Conservation (phyloP, 176 grass and related monocot genomes). For the Otatea glauca region DNA sequence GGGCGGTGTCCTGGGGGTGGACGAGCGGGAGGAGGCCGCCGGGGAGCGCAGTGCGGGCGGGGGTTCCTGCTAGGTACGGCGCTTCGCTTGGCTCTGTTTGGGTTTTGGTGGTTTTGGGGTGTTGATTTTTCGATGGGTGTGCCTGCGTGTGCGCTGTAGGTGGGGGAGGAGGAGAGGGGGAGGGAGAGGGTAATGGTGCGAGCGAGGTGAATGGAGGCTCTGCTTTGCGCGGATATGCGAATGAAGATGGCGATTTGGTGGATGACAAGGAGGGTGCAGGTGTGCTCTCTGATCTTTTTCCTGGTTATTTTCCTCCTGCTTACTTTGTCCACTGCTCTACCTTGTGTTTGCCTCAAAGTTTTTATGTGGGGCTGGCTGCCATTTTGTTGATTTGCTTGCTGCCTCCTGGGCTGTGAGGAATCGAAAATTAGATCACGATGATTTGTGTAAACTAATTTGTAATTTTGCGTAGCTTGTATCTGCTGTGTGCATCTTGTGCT, state of each 20-base stretch:
- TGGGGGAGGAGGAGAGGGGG: not conserved
- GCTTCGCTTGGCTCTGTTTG: not conserved
- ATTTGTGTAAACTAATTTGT: not conserved
- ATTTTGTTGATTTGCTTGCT: not conserved
- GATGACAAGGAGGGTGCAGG: constrained; percentile 29
- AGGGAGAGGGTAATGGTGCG: not conserved
- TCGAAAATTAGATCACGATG: not conserved
- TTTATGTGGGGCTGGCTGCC: not conserved
- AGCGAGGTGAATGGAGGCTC: constrained; percentile 27
- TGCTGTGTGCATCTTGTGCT: not conserved
- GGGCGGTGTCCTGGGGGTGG: not conserved
- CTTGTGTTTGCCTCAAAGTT: not conserved
- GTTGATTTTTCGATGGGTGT: constrained; percentile 7
- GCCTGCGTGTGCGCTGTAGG: not conserved
- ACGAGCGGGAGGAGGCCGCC: not conserved
- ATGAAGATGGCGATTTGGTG: not conserved
- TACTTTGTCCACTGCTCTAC: not conserved
- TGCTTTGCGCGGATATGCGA: constrained; percentile 42
- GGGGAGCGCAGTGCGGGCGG: constrained; percentile 30
- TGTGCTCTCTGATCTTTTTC: not conserved
- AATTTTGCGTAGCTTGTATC: not conserved
- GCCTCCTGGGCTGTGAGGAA: constrained; percentile 16
- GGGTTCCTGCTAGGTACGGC: not conserved
- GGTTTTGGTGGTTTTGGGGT: not conserved
- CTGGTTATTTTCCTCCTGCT: not conserved